A percentile compares a stretch with the other conserved stretches of the same genome.
These are phyloP conservation scores for Axilococcus clingmanii DNA, from an alignment of 139 green algal genomes.

Conservation along the genomic window DNA sequence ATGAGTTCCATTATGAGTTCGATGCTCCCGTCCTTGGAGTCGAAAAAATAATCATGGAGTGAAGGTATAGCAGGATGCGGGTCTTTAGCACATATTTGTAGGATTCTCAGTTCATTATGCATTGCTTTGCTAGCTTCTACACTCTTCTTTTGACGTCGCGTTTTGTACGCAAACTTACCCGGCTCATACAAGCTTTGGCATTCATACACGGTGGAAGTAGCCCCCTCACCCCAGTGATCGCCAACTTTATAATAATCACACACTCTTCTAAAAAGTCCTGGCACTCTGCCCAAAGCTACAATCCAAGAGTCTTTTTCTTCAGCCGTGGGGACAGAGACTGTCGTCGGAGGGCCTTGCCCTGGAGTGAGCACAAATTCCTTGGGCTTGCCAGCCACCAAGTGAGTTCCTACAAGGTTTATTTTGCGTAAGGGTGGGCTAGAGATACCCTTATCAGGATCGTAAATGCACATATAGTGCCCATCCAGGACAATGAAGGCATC, in stretches of 20 bases:
- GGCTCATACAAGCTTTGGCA: slow-evolving; percentile 5
- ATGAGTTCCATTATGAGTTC: slow-evolving; percentile 25
- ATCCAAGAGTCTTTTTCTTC: slow-evolving; percentile 17
- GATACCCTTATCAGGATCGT: not conserved
- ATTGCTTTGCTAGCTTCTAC: slow-evolving; percentile 13
- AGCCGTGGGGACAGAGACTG: not conserved
- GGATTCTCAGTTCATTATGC: slow-evolving; percentile 30
- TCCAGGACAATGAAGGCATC: not conserved
- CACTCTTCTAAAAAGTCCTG: slow-evolving; percentile 18
- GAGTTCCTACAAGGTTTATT: slow-evolving; percentile 19
- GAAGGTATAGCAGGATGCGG: slow-evolving; percentile 22
- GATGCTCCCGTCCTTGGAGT: slow-evolving; percentile 10
- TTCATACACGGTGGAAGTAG: slow-evolving; percentile 21
- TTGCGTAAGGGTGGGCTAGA: not conserved
- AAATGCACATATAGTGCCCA: not conserved
- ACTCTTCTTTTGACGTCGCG: not conserved
- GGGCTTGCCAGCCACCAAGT: not conserved
- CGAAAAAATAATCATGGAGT: slow-evolving; percentile 24
- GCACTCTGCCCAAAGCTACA: slow-evolving; percentile 12
- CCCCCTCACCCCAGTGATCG: slow-evolving; percentile 15
- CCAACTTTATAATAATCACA: slow-evolving; percentile 20
- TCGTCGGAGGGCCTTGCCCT: not conserved
- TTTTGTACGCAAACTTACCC: slow-evolving; percentile 18
- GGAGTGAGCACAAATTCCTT: slow-evolving; percentile 2
- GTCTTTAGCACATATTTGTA: slow-evolving; percentile 28